Evolutionary conservation across 192 early-diverging fungal genomes (phyloP).

Genomic region (Backusella westeae): DNA sequence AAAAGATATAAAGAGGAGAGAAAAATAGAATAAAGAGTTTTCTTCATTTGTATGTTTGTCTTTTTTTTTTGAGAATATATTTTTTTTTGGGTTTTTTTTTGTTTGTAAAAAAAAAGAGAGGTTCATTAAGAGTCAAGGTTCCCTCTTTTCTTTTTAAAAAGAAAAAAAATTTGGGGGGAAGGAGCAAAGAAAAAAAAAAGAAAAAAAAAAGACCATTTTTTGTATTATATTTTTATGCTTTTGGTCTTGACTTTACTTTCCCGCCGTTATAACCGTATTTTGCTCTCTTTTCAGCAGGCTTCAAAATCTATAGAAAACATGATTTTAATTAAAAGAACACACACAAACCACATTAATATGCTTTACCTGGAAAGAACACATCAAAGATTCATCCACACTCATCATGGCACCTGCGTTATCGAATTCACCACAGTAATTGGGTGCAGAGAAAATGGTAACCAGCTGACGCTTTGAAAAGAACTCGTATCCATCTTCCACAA

Average conservation of each 20-base stretch:
- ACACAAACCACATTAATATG: neutral
- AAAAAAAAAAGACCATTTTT: too few species aligned
- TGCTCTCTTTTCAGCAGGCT: slow-evolving; percentile 92
- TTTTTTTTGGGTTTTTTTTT: too few species aligned
- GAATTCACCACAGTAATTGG: slow-evolving; percentile 96
- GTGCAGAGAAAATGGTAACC: slow-evolving; percentile 94
- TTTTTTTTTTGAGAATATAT: neutral
- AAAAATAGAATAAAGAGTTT: neutral
- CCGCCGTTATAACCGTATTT: slow-evolving; percentile 52
- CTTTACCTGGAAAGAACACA: slow-evolving; percentile 79
- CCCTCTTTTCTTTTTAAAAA: neutral
- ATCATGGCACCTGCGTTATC: slow-evolving; percentile 89
- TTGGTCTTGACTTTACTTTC: slow-evolving; percentile 10
- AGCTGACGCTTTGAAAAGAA: slow-evolving; percentile 97
- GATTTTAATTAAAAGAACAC: neutral
- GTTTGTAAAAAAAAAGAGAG: too few species aligned
- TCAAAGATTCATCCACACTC: slow-evolving; percentile 81
- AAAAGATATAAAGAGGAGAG: neutral
- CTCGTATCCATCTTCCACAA: slow-evolving; percentile 98
- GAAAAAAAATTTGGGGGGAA: neutral
- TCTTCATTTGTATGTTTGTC: neutral
- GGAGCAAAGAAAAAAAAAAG: neutral
- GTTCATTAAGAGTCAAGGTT: too few species aligned
- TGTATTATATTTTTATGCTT: too few species aligned
- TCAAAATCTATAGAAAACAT: slow-evolving; percentile 69